These are phyloP conservation scores for Globisporangium middletonii DNA, from an alignment of 352 stramenopile genomes.

Conservation along the genomic window DNA sequence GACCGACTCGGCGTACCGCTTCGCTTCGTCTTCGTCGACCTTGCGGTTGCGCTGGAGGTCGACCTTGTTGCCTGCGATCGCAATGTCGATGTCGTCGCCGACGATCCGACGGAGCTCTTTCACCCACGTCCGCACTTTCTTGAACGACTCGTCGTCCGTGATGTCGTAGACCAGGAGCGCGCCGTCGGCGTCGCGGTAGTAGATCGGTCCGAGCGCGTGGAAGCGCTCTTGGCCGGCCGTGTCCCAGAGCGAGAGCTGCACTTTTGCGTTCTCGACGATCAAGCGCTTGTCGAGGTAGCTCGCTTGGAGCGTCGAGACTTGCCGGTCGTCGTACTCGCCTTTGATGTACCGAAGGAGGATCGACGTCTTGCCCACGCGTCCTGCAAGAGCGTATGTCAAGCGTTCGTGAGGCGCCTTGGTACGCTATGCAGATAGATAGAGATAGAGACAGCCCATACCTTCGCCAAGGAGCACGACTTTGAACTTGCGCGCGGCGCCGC, in stretches of 20 bases:
- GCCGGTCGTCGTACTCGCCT: constrained; percentile 89
- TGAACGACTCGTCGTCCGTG: constrained; percentile 89
- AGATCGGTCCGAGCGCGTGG: constrained; percentile 83
- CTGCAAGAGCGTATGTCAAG: constrained; percentile 24
- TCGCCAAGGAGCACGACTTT: constrained; percentile 84
- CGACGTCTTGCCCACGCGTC: constrained; percentile 93
- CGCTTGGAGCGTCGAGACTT: constrained; percentile 91
- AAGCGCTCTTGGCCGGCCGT: constrained; percentile 87
- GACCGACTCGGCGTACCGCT: constrained; percentile 81
- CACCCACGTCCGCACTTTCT: constrained; percentile 91
- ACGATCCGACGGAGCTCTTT: constrained; percentile 89
- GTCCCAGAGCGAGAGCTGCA: constrained; percentile 86
- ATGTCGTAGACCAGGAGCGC: constrained; percentile 92
- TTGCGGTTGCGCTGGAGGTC: constrained; percentile 88
- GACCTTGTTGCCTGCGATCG: constrained; percentile 91
- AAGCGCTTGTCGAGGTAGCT: constrained; percentile 92
- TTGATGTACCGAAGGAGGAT: constrained; percentile 93
- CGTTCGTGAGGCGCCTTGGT: not conserved
- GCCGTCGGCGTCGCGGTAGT: constrained; percentile 87
- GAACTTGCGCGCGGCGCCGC: constrained; percentile 59
- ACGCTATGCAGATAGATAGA: not conserved
- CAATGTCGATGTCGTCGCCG: constrained; percentile 88
- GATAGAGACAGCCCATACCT: constrained; percentile 25
- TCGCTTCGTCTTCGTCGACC: constrained; percentile 81
- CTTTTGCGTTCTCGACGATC: constrained; percentile 70